Conservation (phyloP, 768 basidiomycete genomes). For the Leccinum truebloodii region DNA sequence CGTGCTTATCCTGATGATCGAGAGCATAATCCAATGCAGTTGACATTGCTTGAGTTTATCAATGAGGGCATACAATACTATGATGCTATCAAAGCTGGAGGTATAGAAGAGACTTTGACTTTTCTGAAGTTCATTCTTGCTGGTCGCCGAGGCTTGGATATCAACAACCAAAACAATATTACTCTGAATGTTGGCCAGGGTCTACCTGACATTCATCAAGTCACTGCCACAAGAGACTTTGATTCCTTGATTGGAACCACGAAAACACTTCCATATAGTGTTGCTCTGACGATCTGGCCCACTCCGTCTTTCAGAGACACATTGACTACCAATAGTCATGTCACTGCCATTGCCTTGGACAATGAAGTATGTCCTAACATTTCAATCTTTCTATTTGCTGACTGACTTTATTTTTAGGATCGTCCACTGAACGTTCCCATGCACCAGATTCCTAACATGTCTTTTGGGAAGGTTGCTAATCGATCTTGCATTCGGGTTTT, state of each 20-base stretch:
- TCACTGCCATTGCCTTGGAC: not conserved
- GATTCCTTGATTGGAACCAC: slow-evolving; percentile 13
- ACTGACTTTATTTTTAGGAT: too few relatives aligned
- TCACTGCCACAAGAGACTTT: not conserved
- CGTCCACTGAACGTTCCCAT: not conserved
- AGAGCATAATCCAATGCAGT: not conserved
- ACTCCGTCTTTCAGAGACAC: not conserved
- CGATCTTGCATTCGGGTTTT: not conserved
- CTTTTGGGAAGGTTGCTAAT: slow-evolving; percentile 2
- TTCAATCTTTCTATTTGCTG: too few relatives aligned
- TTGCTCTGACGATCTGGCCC: not conserved
- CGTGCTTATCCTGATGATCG: not conserved
- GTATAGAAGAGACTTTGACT: not conserved
- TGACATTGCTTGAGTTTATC: not conserved
- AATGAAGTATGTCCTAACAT: not conserved
- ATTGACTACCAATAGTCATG: not conserved
- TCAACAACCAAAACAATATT: not conserved
- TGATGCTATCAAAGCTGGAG: not conserved
- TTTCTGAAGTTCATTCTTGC: slow-evolving; percentile 12
- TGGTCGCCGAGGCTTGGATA: not conserved
- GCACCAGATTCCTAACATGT: slow-evolving; percentile 3
- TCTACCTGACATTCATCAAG: not conserved
- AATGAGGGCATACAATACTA: not conserved
- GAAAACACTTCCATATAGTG: not conserved
- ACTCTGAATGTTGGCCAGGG: slow-evolving; percentile 1